A percentile compares a stretch with the other conserved stretches of the same genome.
Evolutionary conservation across 768 basidiomycete species (phyloP).

Genomic region (Mycena metata): DNA sequence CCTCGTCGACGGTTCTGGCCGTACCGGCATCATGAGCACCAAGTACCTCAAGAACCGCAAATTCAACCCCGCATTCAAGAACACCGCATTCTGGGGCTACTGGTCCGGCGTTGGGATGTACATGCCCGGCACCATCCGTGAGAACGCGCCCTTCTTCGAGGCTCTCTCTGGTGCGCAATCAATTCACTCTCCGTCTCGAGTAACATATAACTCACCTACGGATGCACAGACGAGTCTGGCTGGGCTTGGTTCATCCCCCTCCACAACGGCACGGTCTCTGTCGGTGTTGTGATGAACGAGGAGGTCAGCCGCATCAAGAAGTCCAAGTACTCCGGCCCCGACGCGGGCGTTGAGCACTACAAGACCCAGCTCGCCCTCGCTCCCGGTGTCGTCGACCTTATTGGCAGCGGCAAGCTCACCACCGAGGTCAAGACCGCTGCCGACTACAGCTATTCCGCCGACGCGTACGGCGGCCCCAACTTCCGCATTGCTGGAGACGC

Average conservation of each 20-base stretch:
- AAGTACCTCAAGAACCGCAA: constrained; percentile 70
- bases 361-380: constrained; percentile 45
- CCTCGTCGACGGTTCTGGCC: constrained; percentile 73
- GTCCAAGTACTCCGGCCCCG: neutral
- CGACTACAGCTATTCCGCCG: constrained; percentile 54
- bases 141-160: constrained; percentile 52
- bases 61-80: constrained; percentile 50
- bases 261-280: constrained; percentile 61
- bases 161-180: constrained; percentile 13
- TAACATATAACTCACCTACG: neutral
- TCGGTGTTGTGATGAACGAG: constrained; percentile 65
- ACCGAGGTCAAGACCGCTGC: constrained; percentile 46
- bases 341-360: constrained; percentile 43
- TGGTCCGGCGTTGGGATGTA: constrained; percentile 50
- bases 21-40: constrained; percentile 69
- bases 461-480: constrained; percentile 47
- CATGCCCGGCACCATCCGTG: constrained; percentile 46
- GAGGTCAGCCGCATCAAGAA: constrained; percentile 48
- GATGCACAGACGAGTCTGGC: constrained; percentile 51
- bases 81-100: constrained; percentile 46
- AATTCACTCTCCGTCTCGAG: too few species aligned
- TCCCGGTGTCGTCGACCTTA: constrained; percentile 42
- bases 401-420: constrained; percentile 42
- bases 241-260: constrained; percentile 62
- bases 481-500: constrained; percentile 51